A percentile compares a stretch with the other conserved stretches of the same genome.
These are phyloP conservation scores for Vitis hybrid DNA, from an alignment of 177 flowering plant genomes.

Conservation along the genomic window DNA sequence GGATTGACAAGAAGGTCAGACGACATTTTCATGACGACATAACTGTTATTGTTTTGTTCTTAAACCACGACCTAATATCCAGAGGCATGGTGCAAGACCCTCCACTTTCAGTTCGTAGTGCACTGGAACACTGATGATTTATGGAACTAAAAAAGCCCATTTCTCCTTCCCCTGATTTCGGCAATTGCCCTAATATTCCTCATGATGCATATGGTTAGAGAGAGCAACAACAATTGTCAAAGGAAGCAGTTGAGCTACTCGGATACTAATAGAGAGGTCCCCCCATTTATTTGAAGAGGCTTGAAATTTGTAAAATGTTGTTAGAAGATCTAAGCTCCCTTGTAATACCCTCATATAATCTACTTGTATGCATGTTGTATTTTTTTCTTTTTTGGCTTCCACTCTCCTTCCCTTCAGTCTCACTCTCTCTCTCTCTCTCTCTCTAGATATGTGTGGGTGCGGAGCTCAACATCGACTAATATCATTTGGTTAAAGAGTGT, in stretches of 20 bases:
- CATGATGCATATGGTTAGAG: background rate
- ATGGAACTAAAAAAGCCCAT: background rate
- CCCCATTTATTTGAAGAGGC: background rate
- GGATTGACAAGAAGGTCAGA: slow-evolving; percentile 64
- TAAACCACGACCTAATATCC: slow-evolving; percentile 52
- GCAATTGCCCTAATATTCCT: background rate
- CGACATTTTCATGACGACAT: slow-evolving; percentile 78
- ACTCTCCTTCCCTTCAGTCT: background rate
- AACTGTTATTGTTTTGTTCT: slow-evolving; percentile 60
- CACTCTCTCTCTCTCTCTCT: background rate
- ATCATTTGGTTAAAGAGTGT: too few relatives aligned
- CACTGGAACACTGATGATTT: slow-evolving; percentile 41
- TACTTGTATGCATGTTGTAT: background rate
- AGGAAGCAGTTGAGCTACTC: background rate
- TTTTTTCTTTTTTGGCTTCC: background rate
- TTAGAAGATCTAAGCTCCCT: background rate
- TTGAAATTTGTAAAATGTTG: background rate
- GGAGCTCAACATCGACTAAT: too few relatives aligned
- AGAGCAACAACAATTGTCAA: background rate
- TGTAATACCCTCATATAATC: background rate
- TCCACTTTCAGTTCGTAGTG: slow-evolving; percentile 55
- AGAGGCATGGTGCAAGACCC: slow-evolving; percentile 36
- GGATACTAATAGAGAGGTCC: background rate
- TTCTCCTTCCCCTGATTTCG: background rate
- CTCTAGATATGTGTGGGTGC: too few relatives aligned